Evolutionary conservation across 768 basidiomycete genomes (phyloP), one percentile per base, ranked within the genome.

Genomic region (Mycena epipterygia): DNA sequence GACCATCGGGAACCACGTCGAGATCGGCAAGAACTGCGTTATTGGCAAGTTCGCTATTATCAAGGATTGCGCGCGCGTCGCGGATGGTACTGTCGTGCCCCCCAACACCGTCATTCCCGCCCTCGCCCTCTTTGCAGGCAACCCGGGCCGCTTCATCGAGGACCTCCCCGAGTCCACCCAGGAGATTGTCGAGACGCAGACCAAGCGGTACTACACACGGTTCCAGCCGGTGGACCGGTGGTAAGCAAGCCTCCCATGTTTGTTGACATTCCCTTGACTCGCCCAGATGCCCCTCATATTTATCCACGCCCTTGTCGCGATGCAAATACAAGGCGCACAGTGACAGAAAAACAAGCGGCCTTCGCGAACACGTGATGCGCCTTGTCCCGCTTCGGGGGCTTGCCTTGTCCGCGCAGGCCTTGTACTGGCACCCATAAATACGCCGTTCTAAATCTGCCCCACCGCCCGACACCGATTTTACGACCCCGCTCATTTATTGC

Each of bases 31-130:
- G 83, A 95, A 95, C 78, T 97, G 97, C 78, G 90, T 99, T 71
- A 95, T 99, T 73, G 97, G 98, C 27, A 96, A 98, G 80, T 98
- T 99, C 76, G 92, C 93, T 0, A 96, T 97, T 67, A 96, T 98
- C 80, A 98, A 98, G 78, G 97, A 99, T 77, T 97, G 96, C 73
- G 95, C 93, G 4, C 91, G 89, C 69, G 91, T 99, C 27, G 92
- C 92, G 32, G 97, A 98, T 79, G 93, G 93, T 73, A 94, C 95
- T 0, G 89, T 99, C 41, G 83, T 99, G 17, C 95, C 97, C 2
- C 93, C 96, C 4, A 96, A 95, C 64, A 96, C 96, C 0, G 95
- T 98, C 55, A 90, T 99, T 13, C 96, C 97, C 1, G 94, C 95
- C 3, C 81, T 98, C 68, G 88, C 95, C 0, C 83, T 93, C 7